Conservation (phyloP, 2,329 filamentous ascomycete genomes). For the Arachnomyces sp. region DNA sequence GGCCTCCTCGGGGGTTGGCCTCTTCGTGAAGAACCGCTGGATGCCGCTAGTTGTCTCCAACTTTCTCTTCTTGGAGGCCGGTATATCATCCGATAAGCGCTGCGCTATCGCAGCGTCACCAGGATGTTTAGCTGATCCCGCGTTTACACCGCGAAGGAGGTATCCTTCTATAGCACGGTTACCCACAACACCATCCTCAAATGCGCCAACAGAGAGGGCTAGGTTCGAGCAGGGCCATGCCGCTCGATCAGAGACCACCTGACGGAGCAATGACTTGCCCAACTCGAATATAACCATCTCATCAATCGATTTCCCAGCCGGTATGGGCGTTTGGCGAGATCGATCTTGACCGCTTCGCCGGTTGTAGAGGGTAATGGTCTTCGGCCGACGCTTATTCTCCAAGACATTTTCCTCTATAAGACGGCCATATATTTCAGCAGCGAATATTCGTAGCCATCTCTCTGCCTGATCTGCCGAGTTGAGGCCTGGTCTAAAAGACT, state of each 20-base stretch:
- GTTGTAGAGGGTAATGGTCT: conserved; percentile 76
- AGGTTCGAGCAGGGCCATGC: conserved; percentile 91
- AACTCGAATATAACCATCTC: conserved; percentile 66
- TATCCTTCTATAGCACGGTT: conserved; percentile 84
- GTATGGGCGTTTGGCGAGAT: conserved; percentile 69
- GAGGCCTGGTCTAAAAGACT: conserved; percentile 83
- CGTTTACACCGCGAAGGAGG: conserved; percentile 59
- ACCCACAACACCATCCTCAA: conserved; percentile 75
- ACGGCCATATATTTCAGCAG: conserved; percentile 80
- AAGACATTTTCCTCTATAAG: conserved; percentile 84
- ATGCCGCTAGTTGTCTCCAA: conserved; percentile 43
- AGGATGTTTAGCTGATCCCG: conserved; percentile 36
- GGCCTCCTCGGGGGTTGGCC: conserved; percentile 8
- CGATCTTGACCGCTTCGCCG: conserved; percentile 63
- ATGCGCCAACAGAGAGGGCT: conserved; percentile 79
- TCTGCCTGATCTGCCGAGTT: conserved; percentile 67
- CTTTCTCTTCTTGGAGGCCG: conserved; percentile 35
- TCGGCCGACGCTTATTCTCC: conserved; percentile 78
- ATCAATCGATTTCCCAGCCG: conserved; percentile 63
- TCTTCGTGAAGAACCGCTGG: conserved; percentile 49
- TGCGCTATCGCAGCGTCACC: conserved; percentile 13
- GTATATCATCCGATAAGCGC: conserved; percentile 8
- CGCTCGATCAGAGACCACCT: conserved; percentile 67
- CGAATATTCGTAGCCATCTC: conserved; percentile 85
- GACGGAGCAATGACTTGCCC: conserved; percentile 65